Base-by-base conservation (phyloP, 352 stramenopile species). In the Phytophthora agathidicida region DNA sequence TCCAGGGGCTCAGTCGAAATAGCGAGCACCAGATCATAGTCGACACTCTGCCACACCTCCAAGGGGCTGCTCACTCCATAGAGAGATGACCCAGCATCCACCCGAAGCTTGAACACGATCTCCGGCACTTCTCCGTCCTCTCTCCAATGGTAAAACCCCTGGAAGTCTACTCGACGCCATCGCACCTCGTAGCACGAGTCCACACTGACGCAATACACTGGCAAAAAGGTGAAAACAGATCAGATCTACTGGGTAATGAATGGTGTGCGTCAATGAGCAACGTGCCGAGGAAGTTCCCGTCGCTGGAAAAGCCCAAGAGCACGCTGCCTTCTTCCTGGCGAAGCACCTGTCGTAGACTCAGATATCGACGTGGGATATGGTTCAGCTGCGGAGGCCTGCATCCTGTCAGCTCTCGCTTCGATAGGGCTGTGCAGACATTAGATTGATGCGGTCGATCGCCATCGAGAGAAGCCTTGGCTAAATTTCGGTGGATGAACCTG, bases 301-400 rank as follows among this genome's bases (percentile, higher is more conserved):
- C 81, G 44, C 71, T 75, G 0, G 80, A 91, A 60, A 91, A 93
- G 5, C 83, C 83, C 20, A 93, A 57, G 17, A 93, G 44, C 14
- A 89, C 75, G 30, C 71, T 61, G 5, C 65, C 57, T 20, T 84
- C 76, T 27, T 83, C 74, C 3, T 60, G 66, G 9, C 54, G 42
- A 36, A 88, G 50, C n/a, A 83, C 75, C 32, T 78, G 64, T 0
- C 26, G 42, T 11, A 80, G 44, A 28, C 43, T 53, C 30, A 67
- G 50, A 0, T 35, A 56, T 33, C 24, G 23, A 4, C 53, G 63
- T 3, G 51, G 32, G 20, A 73, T n/a, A n/a, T n/a, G 31, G 24
- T 28, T 23, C 5, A 28, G 37, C 43, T 35, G 36, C 3, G 20
- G 30, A 23, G 27, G 2, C 3, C 32, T 9, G 46, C 41, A 19